A percentile compares a stretch with the other conserved stretches of the same genome.
phyloP scores from a whole-genome alignment of 768 basidiomycete genomes.

The Tulasnella sp. region DNA sequence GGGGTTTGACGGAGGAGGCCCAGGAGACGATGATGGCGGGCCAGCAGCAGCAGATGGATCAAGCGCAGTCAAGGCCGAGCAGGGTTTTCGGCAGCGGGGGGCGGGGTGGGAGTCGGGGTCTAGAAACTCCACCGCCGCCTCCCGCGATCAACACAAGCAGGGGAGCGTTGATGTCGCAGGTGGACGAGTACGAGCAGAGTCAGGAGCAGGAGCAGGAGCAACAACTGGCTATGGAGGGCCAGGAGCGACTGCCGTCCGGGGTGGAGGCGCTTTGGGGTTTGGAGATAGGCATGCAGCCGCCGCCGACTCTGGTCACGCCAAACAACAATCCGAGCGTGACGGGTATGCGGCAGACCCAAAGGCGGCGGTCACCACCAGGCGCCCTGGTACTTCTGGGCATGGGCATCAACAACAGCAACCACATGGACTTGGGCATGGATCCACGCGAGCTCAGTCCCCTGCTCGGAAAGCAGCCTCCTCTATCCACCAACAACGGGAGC shows the following conservation, averaged over 20 bases:
- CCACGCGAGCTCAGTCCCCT: no score
- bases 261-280: constrained; percentile 3
- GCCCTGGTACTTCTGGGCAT: no score
- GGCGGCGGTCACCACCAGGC: background rate
- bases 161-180: background rate
- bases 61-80: constrained; percentile 5
- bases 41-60: background rate
- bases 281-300: background rate
- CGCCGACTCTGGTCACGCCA: background rate
- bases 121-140: constrained; percentile 14
- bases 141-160: constrained; percentile 11
- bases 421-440: no score
- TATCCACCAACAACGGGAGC: no score
- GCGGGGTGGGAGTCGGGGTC: constrained; percentile 13
- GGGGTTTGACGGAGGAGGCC: background rate
- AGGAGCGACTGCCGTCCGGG: background rate
- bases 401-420: no score
- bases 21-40: no score
- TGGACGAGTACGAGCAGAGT: constrained; percentile 7
- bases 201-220: constrained; percentile 4
- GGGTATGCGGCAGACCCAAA: constrained; percentile 10
- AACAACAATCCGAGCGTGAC: no score
- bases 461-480: no score
- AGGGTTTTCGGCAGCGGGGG: constrained; percentile 17
- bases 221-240: background rate